Evolutionary conservation across 169 alveolate species (phyloP), one percentile per base, ranked within the genome.

Genomic region (Toxoplasma gondii): DNA sequence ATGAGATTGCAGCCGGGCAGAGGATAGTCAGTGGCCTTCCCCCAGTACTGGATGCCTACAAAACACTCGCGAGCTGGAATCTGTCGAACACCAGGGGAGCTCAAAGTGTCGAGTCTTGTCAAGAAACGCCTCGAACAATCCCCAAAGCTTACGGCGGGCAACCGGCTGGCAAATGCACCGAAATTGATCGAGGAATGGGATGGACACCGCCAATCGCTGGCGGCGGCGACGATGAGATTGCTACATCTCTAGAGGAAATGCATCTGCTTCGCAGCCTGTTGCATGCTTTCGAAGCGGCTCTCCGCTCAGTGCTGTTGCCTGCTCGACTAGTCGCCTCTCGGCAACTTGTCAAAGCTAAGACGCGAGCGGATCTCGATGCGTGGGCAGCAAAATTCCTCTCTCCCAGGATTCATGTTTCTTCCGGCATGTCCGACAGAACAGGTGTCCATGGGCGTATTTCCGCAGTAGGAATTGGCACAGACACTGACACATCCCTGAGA

Each of bases 191-290:
- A 27, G 74, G 74, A 64, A 31, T 7, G 24, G 74, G 34, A 31
- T 1, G 4, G n/a, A 16, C n/a, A 31, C 74, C 22, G 74, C 74
- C n/a, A 64, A 31, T 1, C 74, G 29, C n/a, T 27, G 74, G 74
- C 74, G 74, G 22, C 7, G 22, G 74, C 74, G 74, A 64, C 74
- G 29, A 27, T 27, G 74, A 16, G 74, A 4, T 27, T 64, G 74
- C 74, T 22, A 64, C 34, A 27, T 64, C 74, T 64, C 31, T 49
- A 49, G 58, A 49, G 58, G 58, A 49, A 49, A 49, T 49, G 58
- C 74, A 19, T 64, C 74, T 64, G 7, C 86, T 78, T n/a, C 86
- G 86, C 39, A 78, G 86, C 45, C 86, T 78, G 39, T 16, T 78
- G 16, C 86, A 78, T 1, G 39, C 45, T 19, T 19, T n/a, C 49